Base-by-base conservation (phyloP, 2,329 filamentous ascomycete species). In the Alternaria sp. region DNA sequence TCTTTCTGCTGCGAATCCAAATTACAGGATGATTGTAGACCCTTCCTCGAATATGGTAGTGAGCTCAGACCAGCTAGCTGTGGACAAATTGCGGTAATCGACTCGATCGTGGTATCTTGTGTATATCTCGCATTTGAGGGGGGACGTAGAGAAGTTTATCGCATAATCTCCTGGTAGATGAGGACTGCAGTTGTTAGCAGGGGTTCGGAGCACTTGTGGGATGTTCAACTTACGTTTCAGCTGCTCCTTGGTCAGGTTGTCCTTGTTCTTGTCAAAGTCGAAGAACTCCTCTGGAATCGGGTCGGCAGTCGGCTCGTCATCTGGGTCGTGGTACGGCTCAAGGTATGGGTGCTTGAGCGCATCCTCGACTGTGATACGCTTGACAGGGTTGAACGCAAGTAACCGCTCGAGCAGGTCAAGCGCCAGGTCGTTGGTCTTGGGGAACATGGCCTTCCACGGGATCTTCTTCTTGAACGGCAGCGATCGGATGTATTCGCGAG, bases 391-490 rank as follows among this genome's bases (percentile, higher is more conserved):
- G 86, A 99, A 99, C 12, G 96, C 95, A 28, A 99, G 87, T 15
- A 99, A 88, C 82, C 96, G 96, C 86, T 99, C 96, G 23, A 99
- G 86, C 43, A 99, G 86, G 77, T 99, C 96, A 40, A 99, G 86
- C 1, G 96, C 96, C 36, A 97, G 85, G 67, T 98, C 95, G n/a
- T 94, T 97, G n/a, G 94, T 97, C 87, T 97, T 97, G 71, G 96
- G 95, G 87, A 99, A 99, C 81, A 99, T 89, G 47, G 91, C 92
- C 80, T 96, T 93, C 89, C 97, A 96, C 0, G 96, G 94, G 51
- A 98, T 96, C 89, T 98, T 98, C 90, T 98, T 98, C 89, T 98
- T 98, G 86, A 98, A 98, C 17, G 96, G 95, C 50, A 98, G 88
- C 57, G 94, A 97, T 66, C 96, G 93, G 79, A 99, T 99, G 84